Evolutionary conservation across 768 basidiomycete species (phyloP).

Genomic region (Auricularia sp.): DNA sequence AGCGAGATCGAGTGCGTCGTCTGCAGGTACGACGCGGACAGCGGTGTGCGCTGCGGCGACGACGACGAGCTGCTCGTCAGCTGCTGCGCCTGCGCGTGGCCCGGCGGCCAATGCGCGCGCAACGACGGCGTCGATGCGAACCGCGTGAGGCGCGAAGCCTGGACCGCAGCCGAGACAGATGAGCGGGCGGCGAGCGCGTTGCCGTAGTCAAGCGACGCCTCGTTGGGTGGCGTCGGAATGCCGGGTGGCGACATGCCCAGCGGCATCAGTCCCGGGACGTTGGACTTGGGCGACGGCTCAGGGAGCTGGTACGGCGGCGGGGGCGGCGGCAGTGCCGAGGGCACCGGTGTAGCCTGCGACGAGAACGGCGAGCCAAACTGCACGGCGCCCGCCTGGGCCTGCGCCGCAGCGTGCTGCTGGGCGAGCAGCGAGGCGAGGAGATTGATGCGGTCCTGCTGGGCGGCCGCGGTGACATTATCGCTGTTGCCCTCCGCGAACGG

Average conservation of each 20-base stretch:
- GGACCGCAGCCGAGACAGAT: neutral
- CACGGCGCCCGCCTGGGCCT: slow-evolving; percentile 18
- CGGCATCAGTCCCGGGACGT: slow-evolving; percentile 2
- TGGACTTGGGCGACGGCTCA: neutral
- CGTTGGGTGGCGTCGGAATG: neutral
- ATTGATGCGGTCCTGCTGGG: slow-evolving; percentile 77
- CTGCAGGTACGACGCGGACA: neutral
- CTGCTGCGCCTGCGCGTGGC: neutral
- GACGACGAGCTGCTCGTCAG: slow-evolving; percentile 3
- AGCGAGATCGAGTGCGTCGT: neutral
- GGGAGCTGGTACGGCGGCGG: slow-evolving; percentile 3
- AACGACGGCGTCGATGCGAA: neutral
- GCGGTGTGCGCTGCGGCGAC: slow-evolving; percentile 3
- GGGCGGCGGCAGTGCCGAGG: neutral
- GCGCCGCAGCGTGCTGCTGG: slow-evolving; percentile 34
- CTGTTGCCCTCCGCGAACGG: slow-evolving; percentile 68
- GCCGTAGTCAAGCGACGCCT: neutral
- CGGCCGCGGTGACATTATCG: slow-evolving; percentile 75
- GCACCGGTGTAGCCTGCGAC: neutral
- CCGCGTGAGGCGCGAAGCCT: neutral
- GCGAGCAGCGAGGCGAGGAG: slow-evolving; percentile 66
- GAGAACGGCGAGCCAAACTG: slow-evolving; percentile 2
- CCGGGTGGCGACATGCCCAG: slow-evolving; percentile 1
- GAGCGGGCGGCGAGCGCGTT: neutral
- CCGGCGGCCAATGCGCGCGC: neutral